Evolutionary conservation across 306 rosid genomes (phyloP), one percentile per base, ranked within the genome.

Genomic region (Acmispon strigosus): DNA sequence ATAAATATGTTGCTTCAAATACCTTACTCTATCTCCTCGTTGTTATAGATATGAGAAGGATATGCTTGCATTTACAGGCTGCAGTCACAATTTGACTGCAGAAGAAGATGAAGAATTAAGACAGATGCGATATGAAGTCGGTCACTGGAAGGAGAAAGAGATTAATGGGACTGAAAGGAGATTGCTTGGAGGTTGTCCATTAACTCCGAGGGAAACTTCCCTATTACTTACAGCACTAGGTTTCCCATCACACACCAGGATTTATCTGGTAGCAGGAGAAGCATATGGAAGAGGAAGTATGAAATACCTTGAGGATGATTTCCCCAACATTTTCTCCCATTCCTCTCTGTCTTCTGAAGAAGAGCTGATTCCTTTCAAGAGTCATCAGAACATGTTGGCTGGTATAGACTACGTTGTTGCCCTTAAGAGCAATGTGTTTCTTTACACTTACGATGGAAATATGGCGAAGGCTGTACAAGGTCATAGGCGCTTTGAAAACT

Each of bases 391-490:
- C 89, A 91, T 94, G 99, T 80, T 94, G 89, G 99, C 99, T 49
- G 99, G 99, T 69, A 86, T 90, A 79, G 99, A 91, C 72, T 91
- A 91, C 60, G 97, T 79, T 29, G 97, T 94, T 69, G 99, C 99
- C 83, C 91, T 94, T 42, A 84, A 89, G 76, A 91, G 99, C 59
- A 86, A 83, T 15, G 96, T 81, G 17, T 94, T 94, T 82, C 75
- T 91, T 18, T 87, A 89, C 83, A 94, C 99, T 16, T 91, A 89
- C 2, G 99, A 94, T 66, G 97, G 99, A 69, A 94, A 94, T 75
- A 89, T 94, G 99, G 99, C 99, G n/a, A 94, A 94, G 88, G 99
- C 99, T 27, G 96, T 94, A 64, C 97, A 89, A 86, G 99, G 99
- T 75, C 99, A 94, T 73, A 83, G 99, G 73, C 96, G 96, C 76